Evolutionary conservation across 352 stramenopile genomes (phyloP).

Genomic region (Vaucheria bursata): DNA sequence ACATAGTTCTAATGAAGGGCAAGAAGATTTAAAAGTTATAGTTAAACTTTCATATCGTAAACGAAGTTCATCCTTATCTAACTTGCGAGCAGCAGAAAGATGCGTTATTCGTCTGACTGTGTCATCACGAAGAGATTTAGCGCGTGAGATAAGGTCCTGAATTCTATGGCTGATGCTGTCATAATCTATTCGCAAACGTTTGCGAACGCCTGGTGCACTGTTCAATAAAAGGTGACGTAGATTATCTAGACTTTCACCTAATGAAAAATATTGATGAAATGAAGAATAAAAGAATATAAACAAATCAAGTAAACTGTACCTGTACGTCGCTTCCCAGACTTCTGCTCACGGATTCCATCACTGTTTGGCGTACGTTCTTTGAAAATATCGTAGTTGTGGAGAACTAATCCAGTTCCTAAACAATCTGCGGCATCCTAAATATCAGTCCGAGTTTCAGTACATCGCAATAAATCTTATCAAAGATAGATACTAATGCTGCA

Average conservation of each 20-base stretch:
- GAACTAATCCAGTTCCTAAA: not conserved
- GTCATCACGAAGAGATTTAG: not conserved
- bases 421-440: not conserved
- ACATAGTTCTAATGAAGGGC: too few relatives aligned
- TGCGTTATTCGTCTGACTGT: not conserved
- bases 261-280: not conserved
- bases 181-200: not conserved
- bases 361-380: not conserved
- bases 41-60: too few relatives aligned
- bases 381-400: not conserved
- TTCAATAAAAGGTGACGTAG: not conserved
- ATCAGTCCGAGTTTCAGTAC: not conserved
- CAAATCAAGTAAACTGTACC: not conserved
- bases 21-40: too few relatives aligned
- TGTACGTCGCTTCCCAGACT: not conserved
- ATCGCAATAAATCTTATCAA: not conserved
- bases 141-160: not conserved
- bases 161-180: not conserved
- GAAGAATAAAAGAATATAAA: too few relatives aligned
- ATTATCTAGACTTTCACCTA: not conserved
- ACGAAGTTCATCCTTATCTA: too few relatives aligned
- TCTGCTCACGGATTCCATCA: not conserved
- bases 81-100: too few relatives aligned
- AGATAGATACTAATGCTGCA: not conserved
- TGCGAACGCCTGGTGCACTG: not conserved